A percentile compares a stretch with the other conserved stretches of the same genome.
phyloP scores from a whole-genome alignment of 2,329 filamentous ascomycete species.

The Macrophomina tecta region DNA sequence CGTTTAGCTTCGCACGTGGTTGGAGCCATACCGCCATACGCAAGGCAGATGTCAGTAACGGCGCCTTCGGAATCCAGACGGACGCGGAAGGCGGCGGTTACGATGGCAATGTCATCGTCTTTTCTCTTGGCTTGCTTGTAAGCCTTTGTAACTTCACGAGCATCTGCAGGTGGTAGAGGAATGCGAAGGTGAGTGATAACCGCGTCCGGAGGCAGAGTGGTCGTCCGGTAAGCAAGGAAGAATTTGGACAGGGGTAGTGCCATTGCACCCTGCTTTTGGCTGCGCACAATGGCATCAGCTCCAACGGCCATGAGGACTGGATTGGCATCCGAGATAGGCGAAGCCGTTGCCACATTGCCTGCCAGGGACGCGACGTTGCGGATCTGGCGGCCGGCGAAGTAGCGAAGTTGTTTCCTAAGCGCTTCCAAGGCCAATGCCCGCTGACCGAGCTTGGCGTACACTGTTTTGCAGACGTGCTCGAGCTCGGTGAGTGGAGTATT shows the following conservation, averaged over 20 bases:
- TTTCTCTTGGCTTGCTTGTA: conserved; percentile 98
- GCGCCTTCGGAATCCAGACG: conserved; percentile 69
- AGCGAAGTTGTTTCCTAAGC: conserved; percentile 92
- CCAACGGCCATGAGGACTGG: conserved; percentile 87
- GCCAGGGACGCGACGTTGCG: conserved; percentile 93
- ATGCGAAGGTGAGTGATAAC: conserved; percentile 84
- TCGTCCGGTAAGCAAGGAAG: conserved; percentile 87
- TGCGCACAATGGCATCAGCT: conserved; percentile 77
- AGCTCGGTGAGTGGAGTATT: conserved; percentile 91
- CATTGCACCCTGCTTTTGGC: conserved; percentile 66
- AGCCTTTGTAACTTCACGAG: conserved; percentile 79
- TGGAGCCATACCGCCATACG: conserved; percentile 94
- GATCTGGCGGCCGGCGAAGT: conserved; percentile 93
- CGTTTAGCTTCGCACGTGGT: conserved; percentile 82
- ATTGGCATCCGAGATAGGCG: conserved; percentile 93
- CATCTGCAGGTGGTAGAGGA: conserved; percentile 68
- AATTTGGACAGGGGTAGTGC: conserved; percentile 76
- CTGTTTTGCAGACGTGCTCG: conserved; percentile 79
- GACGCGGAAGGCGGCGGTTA: conserved; percentile 82
- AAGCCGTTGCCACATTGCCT: conserved; percentile 90
- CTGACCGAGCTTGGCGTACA: conserved; percentile 58
- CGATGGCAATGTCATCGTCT: conserved; percentile 97
- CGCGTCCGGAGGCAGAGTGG: conserved; percentile 77
- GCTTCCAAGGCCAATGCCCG: conserved; percentile 52
- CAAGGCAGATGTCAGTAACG: conserved; percentile 76